Evolutionary conservation across 495 filamentous ascomycete species (phyloP).

Genomic region (Penicillium bovifimosum): DNA sequence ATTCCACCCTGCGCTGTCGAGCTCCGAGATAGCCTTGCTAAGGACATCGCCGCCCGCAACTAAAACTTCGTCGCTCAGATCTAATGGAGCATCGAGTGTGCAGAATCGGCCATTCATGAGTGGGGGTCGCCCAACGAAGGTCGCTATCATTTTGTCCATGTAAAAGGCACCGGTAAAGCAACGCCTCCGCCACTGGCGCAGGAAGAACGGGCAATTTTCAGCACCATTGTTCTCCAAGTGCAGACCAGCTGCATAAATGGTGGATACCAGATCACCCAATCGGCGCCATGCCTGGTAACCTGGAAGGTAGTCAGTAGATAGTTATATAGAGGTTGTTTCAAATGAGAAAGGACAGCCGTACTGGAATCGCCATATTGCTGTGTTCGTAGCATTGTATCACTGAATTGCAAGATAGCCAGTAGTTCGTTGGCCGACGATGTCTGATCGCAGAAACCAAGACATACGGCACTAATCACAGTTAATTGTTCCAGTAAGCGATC

Average conservation of each 20-base stretch:
- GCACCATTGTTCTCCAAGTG: constrained; percentile 46
- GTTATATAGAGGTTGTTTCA: not conserved
- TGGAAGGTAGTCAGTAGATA: constrained; percentile 15
- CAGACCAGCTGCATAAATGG: constrained; percentile 53
- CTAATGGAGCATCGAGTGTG: constrained; percentile 50
- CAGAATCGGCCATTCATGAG: constrained; percentile 51
- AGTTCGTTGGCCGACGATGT: constrained; percentile 44
- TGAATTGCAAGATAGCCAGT: constrained; percentile 41
- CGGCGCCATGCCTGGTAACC: constrained; percentile 50
- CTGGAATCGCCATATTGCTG: constrained; percentile 48
- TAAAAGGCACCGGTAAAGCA: constrained; percentile 51
- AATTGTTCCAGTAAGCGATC: constrained; percentile 33
- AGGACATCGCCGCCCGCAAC: constrained; percentile 43
- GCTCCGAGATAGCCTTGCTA: constrained; percentile 32
- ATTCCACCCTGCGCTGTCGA: constrained; percentile 53
- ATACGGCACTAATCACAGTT: constrained; percentile 38
- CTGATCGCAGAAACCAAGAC: constrained; percentile 44
- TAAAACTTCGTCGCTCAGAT: constrained; percentile 49
- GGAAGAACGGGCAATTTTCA: constrained; percentile 46
- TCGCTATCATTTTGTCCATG: constrained; percentile 47
- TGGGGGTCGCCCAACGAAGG: constrained; percentile 54
- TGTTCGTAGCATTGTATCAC: constrained; percentile 40
- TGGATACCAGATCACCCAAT: constrained; percentile 45
- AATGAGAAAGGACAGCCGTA: constrained; percentile 24
- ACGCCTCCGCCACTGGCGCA: constrained; percentile 44